These are phyloP conservation scores for Fusarium agapanthi DNA, from an alignment of 2,329 filamentous ascomycete genomes.

Conservation along the genomic window DNA sequence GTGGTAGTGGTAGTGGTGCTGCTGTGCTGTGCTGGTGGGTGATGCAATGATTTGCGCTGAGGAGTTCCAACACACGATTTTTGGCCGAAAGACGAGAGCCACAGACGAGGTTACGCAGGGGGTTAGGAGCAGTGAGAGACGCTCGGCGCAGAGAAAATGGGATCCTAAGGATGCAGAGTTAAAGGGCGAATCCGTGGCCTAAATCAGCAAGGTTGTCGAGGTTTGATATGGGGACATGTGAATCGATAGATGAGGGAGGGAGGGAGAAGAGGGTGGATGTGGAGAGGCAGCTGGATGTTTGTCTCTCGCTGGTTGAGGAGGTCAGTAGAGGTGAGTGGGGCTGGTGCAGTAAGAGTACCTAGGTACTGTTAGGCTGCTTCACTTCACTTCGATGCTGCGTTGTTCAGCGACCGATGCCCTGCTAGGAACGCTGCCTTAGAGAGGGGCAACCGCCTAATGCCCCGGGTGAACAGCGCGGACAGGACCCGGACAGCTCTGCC, in stretches of 20 bases:
- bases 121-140: constrained; percentile 6
- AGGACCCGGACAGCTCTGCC: neutral
- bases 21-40: constrained; percentile 33
- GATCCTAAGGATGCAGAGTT: constrained; percentile 18
- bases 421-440: constrained; percentile 9
- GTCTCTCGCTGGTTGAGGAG: constrained; percentile 3
- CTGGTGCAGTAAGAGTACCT: constrained; percentile 5
- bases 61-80: constrained; percentile 44
- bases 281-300: constrained; percentile 36
- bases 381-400: neutral
- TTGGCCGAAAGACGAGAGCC: constrained; percentile 32
- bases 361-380: neutral
- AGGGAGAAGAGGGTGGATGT: constrained; percentile 33
- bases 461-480: neutral
- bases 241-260: constrained; percentile 42
- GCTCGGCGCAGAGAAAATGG: constrained; percentile 28
- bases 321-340: constrained; percentile 1
- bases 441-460: constrained; percentile 9
- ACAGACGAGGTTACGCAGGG: constrained; percentile 13
- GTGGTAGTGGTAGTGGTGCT: constrained; percentile 13
- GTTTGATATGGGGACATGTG: constrained; percentile 33
- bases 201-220: constrained; percentile 25
- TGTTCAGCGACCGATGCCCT: constrained; percentile 19
- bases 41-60: constrained; percentile 47
- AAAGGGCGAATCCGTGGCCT: constrained; percentile 31